These are phyloP conservation scores for Rhipidocladum racemiflorum DNA, from an alignment of 176 grass and related monocot genomes.

Conservation along the genomic window DNA sequence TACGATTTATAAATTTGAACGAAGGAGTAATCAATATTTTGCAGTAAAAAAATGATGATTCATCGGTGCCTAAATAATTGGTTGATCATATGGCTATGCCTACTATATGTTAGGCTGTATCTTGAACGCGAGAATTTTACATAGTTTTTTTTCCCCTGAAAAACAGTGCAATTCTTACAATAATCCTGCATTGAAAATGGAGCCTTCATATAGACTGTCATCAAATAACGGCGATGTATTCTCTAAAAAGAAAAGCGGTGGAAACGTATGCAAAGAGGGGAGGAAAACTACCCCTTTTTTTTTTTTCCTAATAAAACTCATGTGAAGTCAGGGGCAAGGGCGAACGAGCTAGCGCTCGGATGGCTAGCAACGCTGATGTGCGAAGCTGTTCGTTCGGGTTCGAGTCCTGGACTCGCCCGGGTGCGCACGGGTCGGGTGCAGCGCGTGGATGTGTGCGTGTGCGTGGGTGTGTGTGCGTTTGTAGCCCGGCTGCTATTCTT, in stretches of 20 bases:
- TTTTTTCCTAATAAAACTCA: neutral
- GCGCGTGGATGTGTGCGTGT: too few relatives aligned
- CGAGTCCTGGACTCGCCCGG: too few relatives aligned
- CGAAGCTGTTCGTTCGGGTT: too few relatives aligned
- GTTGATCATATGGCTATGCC: neutral
- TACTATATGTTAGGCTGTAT: neutral
- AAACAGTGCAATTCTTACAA: neutral
- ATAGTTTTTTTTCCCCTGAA: neutral
- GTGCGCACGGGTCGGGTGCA: too few relatives aligned
- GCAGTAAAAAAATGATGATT: neutral
- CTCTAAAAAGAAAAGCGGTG: neutral
- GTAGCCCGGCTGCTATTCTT: too few relatives aligned
- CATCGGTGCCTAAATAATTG: neutral
- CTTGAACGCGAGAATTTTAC: neutral
- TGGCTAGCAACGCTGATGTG: too few relatives aligned
- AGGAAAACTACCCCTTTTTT: neutral
- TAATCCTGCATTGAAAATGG: neutral
- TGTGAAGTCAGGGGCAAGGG: neutral
- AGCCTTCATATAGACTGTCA: neutral
- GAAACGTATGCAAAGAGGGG: neutral
- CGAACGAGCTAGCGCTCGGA: too few relatives aligned
- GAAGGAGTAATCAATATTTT: neutral
- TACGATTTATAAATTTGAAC: too few relatives aligned
- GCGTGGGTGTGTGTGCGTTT: too few relatives aligned
- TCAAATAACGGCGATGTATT: neutral